Evolutionary conservation across 140 eudicot genomes (phyloP), one percentile per base, ranked within the genome.

Genomic region (Cichorium intybus): DNA sequence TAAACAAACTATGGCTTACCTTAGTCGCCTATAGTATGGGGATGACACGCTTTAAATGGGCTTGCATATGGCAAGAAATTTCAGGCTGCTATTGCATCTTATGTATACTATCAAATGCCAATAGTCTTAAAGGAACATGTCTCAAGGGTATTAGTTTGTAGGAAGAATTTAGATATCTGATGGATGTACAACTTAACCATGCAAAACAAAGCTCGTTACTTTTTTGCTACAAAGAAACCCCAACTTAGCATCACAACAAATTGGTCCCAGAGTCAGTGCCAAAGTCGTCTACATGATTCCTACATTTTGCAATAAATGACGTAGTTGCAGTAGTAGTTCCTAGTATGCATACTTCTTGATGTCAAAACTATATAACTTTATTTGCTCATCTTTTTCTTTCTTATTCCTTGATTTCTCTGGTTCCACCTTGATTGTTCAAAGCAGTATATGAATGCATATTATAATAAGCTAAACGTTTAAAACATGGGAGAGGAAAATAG

Each of bases 301-400:
- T 37, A 37, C 4, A 11, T 37, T 37, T 37, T 37, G 46, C 46
- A 37, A 37, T 11, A 37, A 4, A 37, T 37, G n/a, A n/a, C 46
- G 4, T 8, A 50, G 60, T 23, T 21, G 26, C 27, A 41, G 15
- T 43, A 27, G 20, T 47, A 28, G 70, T 43, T 48, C 48, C 47
- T 21, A 27, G 12, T 27, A 62, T 45, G 56, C 46, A 48, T 11
- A 65, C 21, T 29, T 65, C 50, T 20, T 21, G 4, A 60, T 60
- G 50, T 34, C 65, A 59, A 33, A 35, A 35, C 24, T 31, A 59
- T 59, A 59, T 50, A 59, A 18, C 31, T 10, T 57, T 26, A 31
- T 29, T 31, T 59, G 50, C 11, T 59, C 47, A 57, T 3, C 29
- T n/a, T 18, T 12, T 33, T 34, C n/a, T 20, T 60, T 60, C 64